Evolutionary conservation across 2,329 filamentous ascomycete genomes (phyloP).

Genomic region (Nigrospora sphaerica): DNA sequence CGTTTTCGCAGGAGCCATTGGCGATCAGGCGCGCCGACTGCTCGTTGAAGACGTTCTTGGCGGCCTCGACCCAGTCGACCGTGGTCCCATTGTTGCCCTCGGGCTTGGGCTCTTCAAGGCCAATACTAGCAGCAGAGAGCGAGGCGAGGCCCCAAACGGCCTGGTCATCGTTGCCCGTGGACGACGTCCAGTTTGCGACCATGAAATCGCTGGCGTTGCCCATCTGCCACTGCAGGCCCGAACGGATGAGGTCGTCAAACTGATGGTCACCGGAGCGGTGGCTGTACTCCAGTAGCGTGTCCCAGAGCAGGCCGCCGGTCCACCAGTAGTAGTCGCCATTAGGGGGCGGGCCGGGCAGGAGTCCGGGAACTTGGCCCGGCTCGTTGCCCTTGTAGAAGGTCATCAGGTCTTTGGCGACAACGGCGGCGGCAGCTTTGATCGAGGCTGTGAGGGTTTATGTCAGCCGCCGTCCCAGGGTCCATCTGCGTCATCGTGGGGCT

Average conservation of each 20-base stretch:
- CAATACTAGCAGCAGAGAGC: constrained; percentile 50
- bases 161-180: constrained; percentile 44
- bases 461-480: no score
- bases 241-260: constrained; percentile 37
- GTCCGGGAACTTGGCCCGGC: constrained; percentile 11
- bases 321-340: constrained; percentile 41
- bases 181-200: constrained; percentile 27
- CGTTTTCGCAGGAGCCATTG: constrained; percentile 44
- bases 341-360: constrained; percentile 10
- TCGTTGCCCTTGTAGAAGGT: constrained; percentile 17
- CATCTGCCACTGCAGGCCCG: constrained; percentile 34
- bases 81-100: constrained; percentile 15
- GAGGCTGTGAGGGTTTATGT: constrained; percentile 11
- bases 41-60: constrained; percentile 54
- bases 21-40: constrained; percentile 41
- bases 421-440: constrained; percentile 16
- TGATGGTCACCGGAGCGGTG: constrained; percentile 40
- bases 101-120: constrained; percentile 42
- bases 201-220: constrained; percentile 33
- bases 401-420: constrained; percentile 21
- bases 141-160: constrained; percentile 57
- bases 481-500: neutral
- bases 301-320: constrained; percentile 43
- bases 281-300: constrained; percentile 44
- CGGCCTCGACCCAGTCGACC: constrained; percentile 52